Evolutionary conservation across 2,329 filamentous ascomycete genomes (phyloP), one percentile per base, ranked within the genome.

Genomic region (Nakataea oryzae): DNA sequence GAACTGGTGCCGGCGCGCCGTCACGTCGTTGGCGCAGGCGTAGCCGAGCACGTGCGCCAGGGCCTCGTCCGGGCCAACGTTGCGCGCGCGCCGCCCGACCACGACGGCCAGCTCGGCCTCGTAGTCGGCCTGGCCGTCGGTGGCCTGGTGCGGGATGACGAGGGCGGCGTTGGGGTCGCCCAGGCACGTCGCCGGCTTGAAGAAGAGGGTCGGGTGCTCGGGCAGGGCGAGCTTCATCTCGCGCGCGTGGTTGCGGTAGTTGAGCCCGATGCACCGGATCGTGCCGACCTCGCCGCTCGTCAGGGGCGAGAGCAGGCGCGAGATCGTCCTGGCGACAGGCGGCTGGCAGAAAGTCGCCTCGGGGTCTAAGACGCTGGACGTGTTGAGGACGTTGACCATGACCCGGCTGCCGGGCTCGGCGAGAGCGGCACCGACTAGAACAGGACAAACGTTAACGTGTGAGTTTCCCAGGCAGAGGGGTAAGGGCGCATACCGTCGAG

Each of bases 261-360:
- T 80, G 60, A 79, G 72, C 8, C 78, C 77, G 57, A 79, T 68
- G 66, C 77, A 79, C 34, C 77, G 74, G 59, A 79, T 76, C 26
- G 74, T 73, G 47, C 73, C 72, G 7, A 76, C 70, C 34, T 78
- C 72, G 14, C 69, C 62, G 26, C 63, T 63, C 0, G 68, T 64
- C 26, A 78, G 62, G 0, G 76, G 76, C 3, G 72, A 69, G 24
- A 78, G 66, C 55, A 73, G 65, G 65, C 67, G 64, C n/a, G 63
- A 28, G 30, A 71, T 67, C 50, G 69, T 70, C 65, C 71, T 57
- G 12, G 66, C 62, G 58, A 69, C 67, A 26, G 71, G 30, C 30
- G 30, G 30, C 30, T 11, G 8, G 30, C 30, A 32, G 8, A 32
- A 65, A 1, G 71, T 73, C 11, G 75, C 74, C 8, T 66, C 65